These are phyloP conservation scores for Aspergillus pseudoviridinutans DNA, from an alignment of 2,329 filamentous ascomycete species.

Conservation along the genomic window DNA sequence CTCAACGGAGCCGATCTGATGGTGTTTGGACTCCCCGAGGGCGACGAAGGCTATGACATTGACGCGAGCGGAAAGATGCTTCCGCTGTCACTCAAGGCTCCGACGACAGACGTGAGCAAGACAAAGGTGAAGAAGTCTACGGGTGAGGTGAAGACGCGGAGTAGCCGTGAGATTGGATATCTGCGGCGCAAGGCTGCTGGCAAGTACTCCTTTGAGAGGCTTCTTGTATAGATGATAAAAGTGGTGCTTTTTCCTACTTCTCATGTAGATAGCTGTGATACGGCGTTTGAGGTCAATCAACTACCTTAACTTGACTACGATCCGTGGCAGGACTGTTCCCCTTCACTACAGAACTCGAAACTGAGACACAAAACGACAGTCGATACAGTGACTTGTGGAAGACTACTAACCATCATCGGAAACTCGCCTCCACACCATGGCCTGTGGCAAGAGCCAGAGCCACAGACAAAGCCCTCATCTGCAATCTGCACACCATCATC, in stretches of 20 bases:
- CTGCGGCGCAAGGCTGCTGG: slow-evolving; percentile 75
- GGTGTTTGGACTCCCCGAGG: slow-evolving; percentile 25
- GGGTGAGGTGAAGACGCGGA: slow-evolving; percentile 69
- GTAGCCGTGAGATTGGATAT: slow-evolving; percentile 68
- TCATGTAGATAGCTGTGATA: neutral
- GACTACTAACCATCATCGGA: neutral
- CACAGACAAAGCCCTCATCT: neutral
- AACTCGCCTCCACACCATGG: neutral
- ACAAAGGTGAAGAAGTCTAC: slow-evolving; percentile 55
- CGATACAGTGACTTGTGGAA: neutral
- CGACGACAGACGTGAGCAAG: slow-evolving; percentile 40
- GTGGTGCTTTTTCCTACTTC: neutral
- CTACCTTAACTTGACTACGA: neutral
- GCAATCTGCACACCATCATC: neutral
- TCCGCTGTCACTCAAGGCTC: slow-evolving; percentile 68
- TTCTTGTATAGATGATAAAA: slow-evolving; percentile 53
- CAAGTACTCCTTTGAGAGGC: slow-evolving; percentile 77
- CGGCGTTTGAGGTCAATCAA: neutral
- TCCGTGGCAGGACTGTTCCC: neutral
- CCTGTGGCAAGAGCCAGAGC: neutral
- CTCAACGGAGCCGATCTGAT: slow-evolving; percentile 38
- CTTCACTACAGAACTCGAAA: neutral
- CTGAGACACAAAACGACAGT: neutral
- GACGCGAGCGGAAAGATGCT: slow-evolving; percentile 48
- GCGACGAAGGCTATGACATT: slow-evolving; percentile 27